A percentile compares a stretch with the other conserved stretches of the same genome.
Evolutionary conservation across 805 yeast species (phyloP).

Genomic region (Myxozyma udenii): DNA sequence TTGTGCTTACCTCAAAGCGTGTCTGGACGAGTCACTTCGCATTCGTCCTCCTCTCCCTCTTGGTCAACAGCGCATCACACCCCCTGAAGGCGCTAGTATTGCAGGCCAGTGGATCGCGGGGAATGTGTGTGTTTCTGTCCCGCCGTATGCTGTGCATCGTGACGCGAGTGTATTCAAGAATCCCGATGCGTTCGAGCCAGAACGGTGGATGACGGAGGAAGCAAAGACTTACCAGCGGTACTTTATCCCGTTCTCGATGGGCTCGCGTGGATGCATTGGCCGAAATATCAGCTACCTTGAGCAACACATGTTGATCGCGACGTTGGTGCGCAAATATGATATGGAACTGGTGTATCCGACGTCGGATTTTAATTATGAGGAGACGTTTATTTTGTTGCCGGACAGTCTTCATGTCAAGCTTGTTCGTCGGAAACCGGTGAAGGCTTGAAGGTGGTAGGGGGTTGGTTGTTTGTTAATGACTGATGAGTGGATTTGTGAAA

Average conservation of each 20-base stretch:
- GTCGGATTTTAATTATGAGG: too few species aligned
- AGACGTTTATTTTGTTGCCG: too few species aligned
- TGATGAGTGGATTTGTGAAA: too few species aligned
- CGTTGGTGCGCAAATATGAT: too few species aligned
- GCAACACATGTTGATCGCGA: too few species aligned
- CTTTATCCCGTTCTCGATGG: neutral
- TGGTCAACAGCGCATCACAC: slow-evolving; percentile 1
- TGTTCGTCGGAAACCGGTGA: too few species aligned
- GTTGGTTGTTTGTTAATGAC: too few species aligned
- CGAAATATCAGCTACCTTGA: neutral
- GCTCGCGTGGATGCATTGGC: neutral
- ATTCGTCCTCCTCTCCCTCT: slow-evolving; percentile 7
- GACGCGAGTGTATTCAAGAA: slow-evolving; percentile 49
- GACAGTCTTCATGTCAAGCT: too few species aligned
- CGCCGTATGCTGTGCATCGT: slow-evolving; percentile 65
- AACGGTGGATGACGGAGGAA: neutral
- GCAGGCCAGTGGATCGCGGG: slow-evolving; percentile 44
- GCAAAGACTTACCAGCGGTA: neutral
- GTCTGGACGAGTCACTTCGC: slow-evolving; percentile 7
- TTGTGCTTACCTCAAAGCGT: slow-evolving; percentile 2
- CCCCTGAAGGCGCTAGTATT: slow-evolving; percentile 1
- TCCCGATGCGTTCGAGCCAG: slow-evolving; percentile 45
- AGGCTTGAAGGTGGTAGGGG: too few species aligned
- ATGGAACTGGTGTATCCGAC: too few species aligned
- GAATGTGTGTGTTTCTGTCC: slow-evolving; percentile 58